A percentile compares a stretch with the other conserved stretches of the same genome.
phyloP scores from a whole-genome alignment of 2,329 filamentous ascomycete genomes.

The Anisogramma anomala region DNA sequence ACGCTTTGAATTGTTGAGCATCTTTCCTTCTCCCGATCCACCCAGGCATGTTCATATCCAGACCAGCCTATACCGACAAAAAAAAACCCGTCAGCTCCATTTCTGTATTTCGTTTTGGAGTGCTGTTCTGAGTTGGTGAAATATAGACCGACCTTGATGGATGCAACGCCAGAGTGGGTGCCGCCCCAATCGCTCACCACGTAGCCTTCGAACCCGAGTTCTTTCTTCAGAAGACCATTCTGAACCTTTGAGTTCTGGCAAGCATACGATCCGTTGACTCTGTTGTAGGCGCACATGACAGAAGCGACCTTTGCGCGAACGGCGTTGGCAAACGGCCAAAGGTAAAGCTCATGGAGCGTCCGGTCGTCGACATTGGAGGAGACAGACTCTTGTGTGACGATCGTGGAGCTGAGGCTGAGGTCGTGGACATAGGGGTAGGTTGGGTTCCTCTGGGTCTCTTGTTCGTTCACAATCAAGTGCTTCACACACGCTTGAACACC shows the following conservation, averaged over 20 bases:
- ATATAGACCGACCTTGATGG: conserved; percentile 22
- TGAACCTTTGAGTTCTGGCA: conserved; percentile 66
- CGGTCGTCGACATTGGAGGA: conserved; percentile 58
- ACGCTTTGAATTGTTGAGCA: conserved; percentile 21
- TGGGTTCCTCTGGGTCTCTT: conserved; percentile 37
- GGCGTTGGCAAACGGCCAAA: conserved; percentile 64
- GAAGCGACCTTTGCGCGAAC: conserved; percentile 52
- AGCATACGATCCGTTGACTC: conserved; percentile 64
- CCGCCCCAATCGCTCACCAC: conserved; percentile 57
- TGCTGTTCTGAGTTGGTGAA: no score
- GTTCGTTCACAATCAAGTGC: conserved; percentile 61
- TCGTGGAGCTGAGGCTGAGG: conserved; percentile 24
- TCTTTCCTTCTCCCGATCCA: conserved; percentile 24
- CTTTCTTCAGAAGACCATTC: conserved; percentile 62
- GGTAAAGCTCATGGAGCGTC: conserved; percentile 59
- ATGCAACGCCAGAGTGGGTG: conserved; percentile 27
- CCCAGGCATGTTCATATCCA: conserved; percentile 35
- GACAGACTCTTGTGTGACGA: conserved; percentile 46
- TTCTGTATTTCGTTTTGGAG: no score
- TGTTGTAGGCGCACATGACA: conserved; percentile 58
- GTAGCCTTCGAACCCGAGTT: conserved; percentile 67
- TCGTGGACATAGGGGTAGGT: conserved; percentile 1
- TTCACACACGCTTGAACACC: conserved; percentile 72
- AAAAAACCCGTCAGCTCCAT: no score
- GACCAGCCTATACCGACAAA: neutral